Evolutionary conservation across 1,284 basidiomycete genomes (phyloP), one percentile per base, ranked within the genome.

Genomic region (Trametes versicolor): DNA sequence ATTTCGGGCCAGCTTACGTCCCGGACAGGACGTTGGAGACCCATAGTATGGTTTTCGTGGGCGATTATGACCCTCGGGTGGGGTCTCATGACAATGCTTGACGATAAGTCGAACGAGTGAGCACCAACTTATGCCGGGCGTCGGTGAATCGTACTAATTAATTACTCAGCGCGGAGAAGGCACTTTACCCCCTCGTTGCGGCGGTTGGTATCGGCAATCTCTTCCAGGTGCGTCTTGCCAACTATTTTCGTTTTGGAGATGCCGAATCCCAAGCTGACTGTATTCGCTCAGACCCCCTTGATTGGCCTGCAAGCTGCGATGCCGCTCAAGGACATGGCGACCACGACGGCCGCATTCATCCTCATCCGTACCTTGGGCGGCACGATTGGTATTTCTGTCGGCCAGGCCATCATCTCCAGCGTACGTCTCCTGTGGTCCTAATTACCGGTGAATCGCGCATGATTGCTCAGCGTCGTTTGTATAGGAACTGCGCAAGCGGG

Each of bases 321-420:
- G 91, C 93, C 93, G 0, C 71, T 92, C 27, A 89, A 88, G 70
- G 91, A 94, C 70, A 92, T 94, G 91, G 90, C 92, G 1, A 93
- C 92, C 0, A 88, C 85, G 64, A 93, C 93, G 0, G 80, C 84
- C 1, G 87, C 88, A 0, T 91, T 89, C 72, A 85, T 87, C n/a
- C 89, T 95, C 71, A 78, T 93, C 64, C 83, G 92, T 59, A 87
- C 85, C 0, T 76, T 94, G n/a, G 93, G 92, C n/a, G 92, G 89
- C 5, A 91, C 93, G 0, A 81, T 94, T 39, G 92, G 92, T 6
- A 86, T 95, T 62, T 83, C 91, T 0, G 74, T 93, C 37, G 90
- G 91, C 27, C 88, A 93, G 70, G 85, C 88, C 1, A 88, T 93
- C 64, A 89, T 88, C 67, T 78, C 87, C 4, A 86, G 85, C 58